A percentile compares a stretch with the other conserved stretches of the same genome.
These are phyloP conservation scores for Olyra latifolia DNA, from an alignment of 176 grass and related monocot genomes.

Conservation along the genomic window DNA sequence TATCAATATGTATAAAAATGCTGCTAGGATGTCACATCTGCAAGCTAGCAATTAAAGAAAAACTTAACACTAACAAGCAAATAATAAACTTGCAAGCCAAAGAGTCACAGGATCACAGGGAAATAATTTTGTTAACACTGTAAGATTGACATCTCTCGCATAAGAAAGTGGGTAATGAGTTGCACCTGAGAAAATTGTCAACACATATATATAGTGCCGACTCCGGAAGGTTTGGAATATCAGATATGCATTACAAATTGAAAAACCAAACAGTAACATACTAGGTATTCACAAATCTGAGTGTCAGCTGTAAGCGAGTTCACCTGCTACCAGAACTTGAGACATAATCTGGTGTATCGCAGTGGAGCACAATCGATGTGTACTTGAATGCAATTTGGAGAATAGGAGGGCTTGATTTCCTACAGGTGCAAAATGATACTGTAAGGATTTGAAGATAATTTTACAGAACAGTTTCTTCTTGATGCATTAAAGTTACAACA, in stretches of 20 bases:
- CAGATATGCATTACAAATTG: background rate
- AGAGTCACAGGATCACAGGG: background rate
- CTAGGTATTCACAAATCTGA: slow-evolving; percentile 16
- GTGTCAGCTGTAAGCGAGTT: slow-evolving; percentile 6
- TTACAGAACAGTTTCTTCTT: background rate
- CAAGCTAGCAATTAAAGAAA: slow-evolving; percentile 20
- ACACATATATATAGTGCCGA: background rate
- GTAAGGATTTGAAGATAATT: slow-evolving; percentile 21
- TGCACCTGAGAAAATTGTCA: slow-evolving; percentile 13
- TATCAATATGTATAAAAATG: slow-evolving; percentile 17
- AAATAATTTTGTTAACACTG: background rate
- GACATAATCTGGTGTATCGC: slow-evolving; percentile 43
- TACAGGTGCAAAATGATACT: slow-evolving; percentile 13
- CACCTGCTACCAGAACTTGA: slow-evolving; percentile 44
- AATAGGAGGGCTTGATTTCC: slow-evolving; percentile 66
- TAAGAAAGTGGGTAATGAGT: background rate
- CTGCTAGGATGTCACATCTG: slow-evolving; percentile 7
- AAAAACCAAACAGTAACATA: background rate
- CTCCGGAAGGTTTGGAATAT: background rate
- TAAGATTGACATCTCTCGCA: slow-evolving; percentile 15
- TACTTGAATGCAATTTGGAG: slow-evolving; percentile 95
- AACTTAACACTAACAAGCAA: background rate
- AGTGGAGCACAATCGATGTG: slow-evolving; percentile 58
- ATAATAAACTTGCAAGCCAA: slow-evolving; percentile 1
- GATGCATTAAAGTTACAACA: background rate